Percentiles rank a stretch among this genome's conserved stretches.
These are phyloP conservation scores for Penicillium sp. DNA, from an alignment of 2,329 filamentous ascomycete genomes.

Conservation along the genomic window DNA sequence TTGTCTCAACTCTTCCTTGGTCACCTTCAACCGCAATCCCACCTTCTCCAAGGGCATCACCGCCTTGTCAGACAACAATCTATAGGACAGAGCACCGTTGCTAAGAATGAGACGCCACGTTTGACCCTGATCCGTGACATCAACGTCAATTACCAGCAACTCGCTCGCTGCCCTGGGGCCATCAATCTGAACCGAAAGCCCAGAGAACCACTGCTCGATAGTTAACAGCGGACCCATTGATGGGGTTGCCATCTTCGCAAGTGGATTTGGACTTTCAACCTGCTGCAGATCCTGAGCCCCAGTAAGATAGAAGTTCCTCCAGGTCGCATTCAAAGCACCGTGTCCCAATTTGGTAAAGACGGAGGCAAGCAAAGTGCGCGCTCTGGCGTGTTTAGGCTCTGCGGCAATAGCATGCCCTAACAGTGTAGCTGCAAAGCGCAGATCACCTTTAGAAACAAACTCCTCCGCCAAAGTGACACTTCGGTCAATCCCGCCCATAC, in stretches of 20 bases:
- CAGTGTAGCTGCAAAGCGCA: conserved; percentile 42
- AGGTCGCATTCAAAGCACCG: conserved; percentile 42
- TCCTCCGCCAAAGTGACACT: conserved; percentile 31
- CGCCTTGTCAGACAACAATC: background rate
- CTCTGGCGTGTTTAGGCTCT: conserved; percentile 6
- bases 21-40: background rate
- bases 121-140: conserved; percentile 11
- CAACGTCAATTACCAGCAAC: conserved; percentile 16
- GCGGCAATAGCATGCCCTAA: conserved; percentile 37
- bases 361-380: conserved; percentile 25
- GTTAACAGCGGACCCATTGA: conserved; percentile 4
- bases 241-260: background rate
- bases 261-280: background rate
- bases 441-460: conserved; percentile 30
- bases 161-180: conserved; percentile 8
- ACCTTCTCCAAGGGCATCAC: background rate
- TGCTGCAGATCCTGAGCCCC: conserved; percentile 29
- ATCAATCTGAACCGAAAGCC: conserved; percentile 20
- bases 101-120: conserved; percentile 21
- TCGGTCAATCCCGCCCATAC: conserved; percentile 35
- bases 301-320: conserved; percentile 44
- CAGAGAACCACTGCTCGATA: conserved; percentile 20
- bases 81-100: conserved; percentile 21
- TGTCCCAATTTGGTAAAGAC: conserved; percentile 38
- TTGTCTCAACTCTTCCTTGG: background rate